A percentile compares a stretch with the other conserved stretches of the same genome.
Conservation (phyloP, 768 basidiomycete species). For the Tricholoma terreum region DNA sequence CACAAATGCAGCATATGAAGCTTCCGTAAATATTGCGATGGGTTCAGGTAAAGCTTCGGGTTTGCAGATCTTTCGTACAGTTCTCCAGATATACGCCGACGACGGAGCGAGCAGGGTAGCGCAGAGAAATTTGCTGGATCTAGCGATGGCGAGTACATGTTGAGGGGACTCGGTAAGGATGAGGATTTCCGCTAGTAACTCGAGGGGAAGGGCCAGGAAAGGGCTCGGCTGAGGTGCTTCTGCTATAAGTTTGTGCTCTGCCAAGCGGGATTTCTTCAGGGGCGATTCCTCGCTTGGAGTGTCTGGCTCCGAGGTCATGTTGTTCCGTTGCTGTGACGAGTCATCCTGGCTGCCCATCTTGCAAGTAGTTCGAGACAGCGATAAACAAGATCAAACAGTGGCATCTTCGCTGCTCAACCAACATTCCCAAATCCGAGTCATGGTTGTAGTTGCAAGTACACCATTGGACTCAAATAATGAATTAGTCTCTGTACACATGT, state of each 20-base stretch:
- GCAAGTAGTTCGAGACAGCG: neutral
- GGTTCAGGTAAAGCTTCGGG: slow-evolving; percentile 23
- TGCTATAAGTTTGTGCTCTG: neutral
- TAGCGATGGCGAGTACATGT: slow-evolving; percentile 57
- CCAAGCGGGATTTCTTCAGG: slow-evolving; percentile 1
- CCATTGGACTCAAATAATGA: too few relatives aligned
- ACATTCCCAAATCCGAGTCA: too few relatives aligned
- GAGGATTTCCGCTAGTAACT: slow-evolving; percentile 64
- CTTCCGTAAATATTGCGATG: slow-evolving; percentile 43
- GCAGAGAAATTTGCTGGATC: slow-evolving; percentile 55
- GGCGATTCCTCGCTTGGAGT: neutral
- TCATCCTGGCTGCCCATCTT: neutral
- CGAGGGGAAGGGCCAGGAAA: slow-evolving; percentile 47
- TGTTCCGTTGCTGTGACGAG: neutral
- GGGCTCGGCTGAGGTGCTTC: neutral
- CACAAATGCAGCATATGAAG: slow-evolving; percentile 60
- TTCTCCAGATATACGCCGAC: slow-evolving; percentile 58
- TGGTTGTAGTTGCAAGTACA: too few relatives aligned
- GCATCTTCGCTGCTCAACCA: too few relatives aligned
- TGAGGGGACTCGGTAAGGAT: slow-evolving; percentile 47
- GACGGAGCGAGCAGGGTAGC: slow-evolving; percentile 42
- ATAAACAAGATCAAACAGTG: too few relatives aligned
- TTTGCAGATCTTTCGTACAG: slow-evolving; percentile 34
- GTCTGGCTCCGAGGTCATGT: neutral
- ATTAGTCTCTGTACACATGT: too few relatives aligned